phyloP scores from a whole-genome alignment of 306 rosid species.

The Castanea mollissima region DNA sequence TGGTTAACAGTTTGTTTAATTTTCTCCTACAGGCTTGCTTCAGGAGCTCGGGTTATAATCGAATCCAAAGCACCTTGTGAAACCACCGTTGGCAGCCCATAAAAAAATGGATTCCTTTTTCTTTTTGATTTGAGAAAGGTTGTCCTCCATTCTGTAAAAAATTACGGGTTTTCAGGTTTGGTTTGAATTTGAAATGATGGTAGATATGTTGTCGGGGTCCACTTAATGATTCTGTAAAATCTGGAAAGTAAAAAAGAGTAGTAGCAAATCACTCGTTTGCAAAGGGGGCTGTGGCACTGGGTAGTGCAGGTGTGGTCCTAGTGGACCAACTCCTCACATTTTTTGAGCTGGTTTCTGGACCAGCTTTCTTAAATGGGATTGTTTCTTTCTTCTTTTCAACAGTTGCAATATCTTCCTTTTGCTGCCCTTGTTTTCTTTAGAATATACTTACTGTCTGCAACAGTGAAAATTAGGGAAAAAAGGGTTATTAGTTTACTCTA shows the following conservation, averaged over 20 bases:
- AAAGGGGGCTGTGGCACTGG: constrained; percentile 16
- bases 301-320: constrained; percentile 48
- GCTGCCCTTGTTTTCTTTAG: constrained; percentile 16
- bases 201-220: constrained; percentile 28
- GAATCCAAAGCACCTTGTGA: constrained; percentile 53
- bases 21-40: constrained; percentile 81
- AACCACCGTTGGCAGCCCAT: constrained; percentile 37
- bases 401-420: constrained; percentile 30
- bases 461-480: neutral
- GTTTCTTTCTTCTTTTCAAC: constrained; percentile 2
- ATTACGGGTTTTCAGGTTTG: constrained; percentile 15
- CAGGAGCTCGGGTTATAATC: constrained; percentile 96
- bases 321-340: constrained; percentile 40
- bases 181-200: constrained; percentile 43
- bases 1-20: constrained; percentile 37
- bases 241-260: constrained; percentile 34
- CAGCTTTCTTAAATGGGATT: constrained; percentile 22
- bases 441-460: constrained; percentile 13
- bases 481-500: constrained; percentile 22
- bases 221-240: constrained; percentile 34
- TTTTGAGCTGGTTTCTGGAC: constrained; percentile 29
- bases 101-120: neutral
- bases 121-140: neutral
- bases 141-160: constrained; percentile 13
- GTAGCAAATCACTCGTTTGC: constrained; percentile 31